These are phyloP conservation scores for Zopfia rhizophila DNA, from an alignment of 2,329 filamentous ascomycete species.

Conservation along the genomic window DNA sequence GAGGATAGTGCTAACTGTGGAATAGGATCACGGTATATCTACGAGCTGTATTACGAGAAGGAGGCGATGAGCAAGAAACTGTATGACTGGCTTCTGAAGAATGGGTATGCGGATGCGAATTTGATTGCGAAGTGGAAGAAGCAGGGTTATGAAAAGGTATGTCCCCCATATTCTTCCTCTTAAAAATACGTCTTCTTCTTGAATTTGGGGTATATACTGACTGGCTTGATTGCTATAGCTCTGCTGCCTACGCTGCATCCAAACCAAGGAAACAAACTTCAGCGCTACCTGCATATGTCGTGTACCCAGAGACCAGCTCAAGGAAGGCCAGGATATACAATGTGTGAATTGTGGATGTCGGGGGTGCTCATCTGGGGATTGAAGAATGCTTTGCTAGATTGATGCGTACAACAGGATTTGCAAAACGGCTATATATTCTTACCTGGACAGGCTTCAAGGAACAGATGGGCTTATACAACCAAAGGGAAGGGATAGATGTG, in stretches of 20 bases:
- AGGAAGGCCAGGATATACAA: conserved; percentile 89
- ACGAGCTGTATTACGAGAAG: conserved; percentile 98
- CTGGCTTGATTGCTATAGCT: conserved; percentile 63
- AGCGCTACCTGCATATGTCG: conserved; percentile 97
- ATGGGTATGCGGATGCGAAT: conserved; percentile 92
- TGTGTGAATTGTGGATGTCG: conserved; percentile 96
- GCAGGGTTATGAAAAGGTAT: conserved; percentile 95
- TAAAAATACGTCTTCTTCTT: too few species aligned
- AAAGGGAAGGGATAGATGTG: too few species aligned
- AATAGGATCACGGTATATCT: conserved; percentile 82
- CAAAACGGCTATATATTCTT: background rate
- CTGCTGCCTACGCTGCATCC: conserved; percentile 94
- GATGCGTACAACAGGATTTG: background rate
- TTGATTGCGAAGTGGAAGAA: conserved; percentile 99
- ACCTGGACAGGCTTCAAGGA: background rate
- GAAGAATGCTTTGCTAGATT: conserved; percentile 22
- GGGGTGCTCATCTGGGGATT: conserved; percentile 89
- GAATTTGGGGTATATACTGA: conserved; percentile 18
- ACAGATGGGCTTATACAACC: too few species aligned
- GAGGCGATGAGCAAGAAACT: conserved; percentile 91
- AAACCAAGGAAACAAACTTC: conserved; percentile 99
- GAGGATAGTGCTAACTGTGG: conserved; percentile 5
- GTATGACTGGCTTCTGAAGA: conserved; percentile 97
- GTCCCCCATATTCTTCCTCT: conserved; percentile 39
- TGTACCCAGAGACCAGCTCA: conserved; percentile 87